Evolutionary conservation across 208 protist genomes (phyloP), one percentile per base, ranked within the genome.

Genomic region (Trypanosoma platydactyli): DNA sequence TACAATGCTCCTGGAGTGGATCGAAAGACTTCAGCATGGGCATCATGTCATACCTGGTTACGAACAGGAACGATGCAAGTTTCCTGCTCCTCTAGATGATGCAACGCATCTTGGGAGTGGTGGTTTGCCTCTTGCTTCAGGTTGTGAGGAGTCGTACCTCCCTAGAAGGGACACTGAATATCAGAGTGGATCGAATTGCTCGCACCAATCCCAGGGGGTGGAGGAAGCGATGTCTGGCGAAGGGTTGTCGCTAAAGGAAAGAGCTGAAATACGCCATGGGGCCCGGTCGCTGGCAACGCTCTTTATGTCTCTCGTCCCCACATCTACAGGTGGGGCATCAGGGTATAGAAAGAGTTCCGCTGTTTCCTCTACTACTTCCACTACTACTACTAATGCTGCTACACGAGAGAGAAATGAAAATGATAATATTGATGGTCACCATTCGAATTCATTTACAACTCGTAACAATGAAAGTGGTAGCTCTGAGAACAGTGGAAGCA

Each of bases 261-360:
- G 38, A 25, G 50, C 40, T 41, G 49, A 66, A 38, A 16, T 66
- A n/a, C 49, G 61, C 33, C 48, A 25, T 15, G 61, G 49, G 38
- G 49, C 61, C 38, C 48, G 50, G 5, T 66, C 61, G n/a, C 41
- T 66, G 40, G 61, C 61, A 33, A 20, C 50, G 56, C 41, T 66
- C 20, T 40, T 66, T 40, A 66, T 66, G 61, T 58, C 61, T n/a
- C 27, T 66, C 16, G 49, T 66, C 7, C 61, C 50, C 16, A 48
- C 6, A 66, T 20, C 50, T 5, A 53, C 45, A 33, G 33, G 42
- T 58, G 33, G 24, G 12, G 6, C 9, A 24, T 25, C n/a, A 20
- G 18, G 1, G 1, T 64, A 16, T n/a, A 38, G 48, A 11, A 66
- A 35, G 25, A 2, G 24, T 18, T 56, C 48, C 9, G 16, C 60